These are phyloP conservation scores for Zygnema cylindricum DNA, from an alignment of 139 green algal genomes.

Conservation along the genomic window DNA sequence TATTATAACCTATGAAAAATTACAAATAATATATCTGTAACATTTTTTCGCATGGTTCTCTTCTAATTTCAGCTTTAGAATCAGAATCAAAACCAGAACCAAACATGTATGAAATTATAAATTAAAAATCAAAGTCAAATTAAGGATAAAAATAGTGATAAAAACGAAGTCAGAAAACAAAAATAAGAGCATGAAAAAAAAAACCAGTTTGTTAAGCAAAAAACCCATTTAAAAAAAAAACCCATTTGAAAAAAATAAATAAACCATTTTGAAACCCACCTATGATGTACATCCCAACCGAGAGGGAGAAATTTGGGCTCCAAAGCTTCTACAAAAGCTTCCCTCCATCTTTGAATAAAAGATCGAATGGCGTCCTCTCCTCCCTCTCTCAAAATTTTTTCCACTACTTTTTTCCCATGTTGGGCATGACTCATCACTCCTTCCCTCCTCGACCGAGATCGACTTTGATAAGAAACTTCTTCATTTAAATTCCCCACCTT, in stretches of 20 bases:
- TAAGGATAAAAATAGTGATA: not conserved
- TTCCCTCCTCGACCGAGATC: slow-evolving; percentile 1
- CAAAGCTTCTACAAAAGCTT: slow-evolving; percentile 48
- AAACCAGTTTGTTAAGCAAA: not conserved
- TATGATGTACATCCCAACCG: slow-evolving; percentile 55
- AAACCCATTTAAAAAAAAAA: not conserved
- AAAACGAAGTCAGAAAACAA: too few relatives aligned
- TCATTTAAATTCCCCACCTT: not conserved
- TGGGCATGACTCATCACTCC: slow-evolving; percentile 38
- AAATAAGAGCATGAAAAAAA: slow-evolving; percentile 10
- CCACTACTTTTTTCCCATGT: slow-evolving; percentile 46
- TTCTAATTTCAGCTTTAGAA: too few relatives aligned
- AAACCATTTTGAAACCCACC: slow-evolving; percentile 18
- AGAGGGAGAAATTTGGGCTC: slow-evolving; percentile 43
- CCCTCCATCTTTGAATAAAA: slow-evolving; percentile 47
- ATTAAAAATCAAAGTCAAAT: slow-evolving; percentile 23
- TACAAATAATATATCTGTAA: too few relatives aligned
- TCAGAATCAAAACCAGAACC: too few relatives aligned
- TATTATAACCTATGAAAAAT: too few relatives aligned
- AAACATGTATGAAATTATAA: too few relatives aligned
- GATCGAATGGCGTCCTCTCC: slow-evolving; percentile 43
- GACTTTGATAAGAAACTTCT: not conserved
- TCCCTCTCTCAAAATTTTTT: slow-evolving; percentile 16
- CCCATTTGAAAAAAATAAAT: not conserved
- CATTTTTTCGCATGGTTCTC: too few relatives aligned